These are phyloP conservation scores for Carpinus viminea DNA, from an alignment of 306 rosid species.

Conservation along the genomic window DNA sequence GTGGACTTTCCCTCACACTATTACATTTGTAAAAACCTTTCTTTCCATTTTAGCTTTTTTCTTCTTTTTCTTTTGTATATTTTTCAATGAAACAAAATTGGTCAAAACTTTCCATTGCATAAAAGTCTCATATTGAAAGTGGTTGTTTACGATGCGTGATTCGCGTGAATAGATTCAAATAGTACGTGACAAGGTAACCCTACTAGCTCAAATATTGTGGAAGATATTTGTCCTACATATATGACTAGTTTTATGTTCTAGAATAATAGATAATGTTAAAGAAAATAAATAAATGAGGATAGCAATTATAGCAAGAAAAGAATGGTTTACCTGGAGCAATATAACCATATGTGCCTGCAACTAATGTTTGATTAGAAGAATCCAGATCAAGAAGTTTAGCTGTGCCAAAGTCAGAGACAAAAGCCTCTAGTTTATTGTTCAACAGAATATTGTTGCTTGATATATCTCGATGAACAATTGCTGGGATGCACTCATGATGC, in stretches of 20 bases:
- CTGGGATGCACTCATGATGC: conserved; percentile 21
- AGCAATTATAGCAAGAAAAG: neutral
- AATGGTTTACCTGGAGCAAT: conserved; percentile 11
- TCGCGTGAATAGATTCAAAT: neutral
- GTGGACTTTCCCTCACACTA: too few species aligned
- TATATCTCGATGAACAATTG: conserved; percentile 24
- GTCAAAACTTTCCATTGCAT: too few species aligned
- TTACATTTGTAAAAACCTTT: too few species aligned
- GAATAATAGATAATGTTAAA: neutral
- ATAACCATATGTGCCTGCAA: conserved; percentile 12
- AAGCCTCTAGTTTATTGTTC: conserved; percentile 2
- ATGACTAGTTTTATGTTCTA: neutral
- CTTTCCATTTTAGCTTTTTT: too few species aligned
- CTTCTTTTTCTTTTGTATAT: too few species aligned
- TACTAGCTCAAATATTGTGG: neutral
- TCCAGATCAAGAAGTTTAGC: conserved; percentile 16
- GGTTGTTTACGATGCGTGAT: neutral
- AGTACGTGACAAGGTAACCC: neutral
- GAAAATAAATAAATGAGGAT: neutral
- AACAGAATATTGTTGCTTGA: conserved; percentile 21
- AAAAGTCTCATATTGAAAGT: neutral
- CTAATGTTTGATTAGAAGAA: conserved; percentile 18
- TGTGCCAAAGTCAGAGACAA: conserved; percentile 19
- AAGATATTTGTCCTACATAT: neutral
- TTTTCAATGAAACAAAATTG: neutral